Evolutionary conservation across 129 eudicot genomes (phyloP).

Genomic region (Lactuca sativa): DNA sequence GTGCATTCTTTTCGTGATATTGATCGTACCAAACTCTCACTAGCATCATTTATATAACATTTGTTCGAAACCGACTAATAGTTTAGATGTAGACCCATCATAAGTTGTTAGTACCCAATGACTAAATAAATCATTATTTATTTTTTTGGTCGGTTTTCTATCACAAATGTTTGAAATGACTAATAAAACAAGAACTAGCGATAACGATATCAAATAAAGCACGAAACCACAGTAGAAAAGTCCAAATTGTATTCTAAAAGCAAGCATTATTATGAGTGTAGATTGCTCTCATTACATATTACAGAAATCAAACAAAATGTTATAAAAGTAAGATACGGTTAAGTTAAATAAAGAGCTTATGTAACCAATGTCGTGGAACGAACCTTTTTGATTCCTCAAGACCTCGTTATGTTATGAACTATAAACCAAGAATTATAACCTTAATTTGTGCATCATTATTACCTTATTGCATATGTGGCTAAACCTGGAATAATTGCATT

Average conservation of each 20-base stretch:
- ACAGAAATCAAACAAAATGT: neutral
- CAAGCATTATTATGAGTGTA: neutral
- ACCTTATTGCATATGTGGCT: neutral
- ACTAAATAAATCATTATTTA: slow-evolving; percentile 4
- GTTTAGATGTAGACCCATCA: neutral
- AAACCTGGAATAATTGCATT: neutral
- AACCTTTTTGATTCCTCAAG: too few relatives aligned
- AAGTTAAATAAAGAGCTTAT: neutral
- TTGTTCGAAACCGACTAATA: neutral
- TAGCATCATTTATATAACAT: neutral
- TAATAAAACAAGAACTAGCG: neutral
- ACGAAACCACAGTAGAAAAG: slow-evolving; percentile 26
- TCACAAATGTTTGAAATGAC: neutral
- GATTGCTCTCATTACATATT: neutral
- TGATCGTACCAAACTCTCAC: too few relatives aligned
- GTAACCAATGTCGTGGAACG: neutral
- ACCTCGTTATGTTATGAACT: too few relatives aligned
- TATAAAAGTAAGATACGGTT: neutral
- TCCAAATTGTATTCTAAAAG: slow-evolving; percentile 21
- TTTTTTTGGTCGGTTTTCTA: neutral
- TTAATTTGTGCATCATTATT: too few relatives aligned
- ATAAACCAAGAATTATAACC: too few relatives aligned
- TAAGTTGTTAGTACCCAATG: neutral
- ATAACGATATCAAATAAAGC: slow-evolving; percentile 17
- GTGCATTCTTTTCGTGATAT: too few relatives aligned